Evolutionary conservation across 106 monocot genomes (phyloP), one percentile per base, ranked within the genome.

Genomic region (Dendrobium huoshanense): DNA sequence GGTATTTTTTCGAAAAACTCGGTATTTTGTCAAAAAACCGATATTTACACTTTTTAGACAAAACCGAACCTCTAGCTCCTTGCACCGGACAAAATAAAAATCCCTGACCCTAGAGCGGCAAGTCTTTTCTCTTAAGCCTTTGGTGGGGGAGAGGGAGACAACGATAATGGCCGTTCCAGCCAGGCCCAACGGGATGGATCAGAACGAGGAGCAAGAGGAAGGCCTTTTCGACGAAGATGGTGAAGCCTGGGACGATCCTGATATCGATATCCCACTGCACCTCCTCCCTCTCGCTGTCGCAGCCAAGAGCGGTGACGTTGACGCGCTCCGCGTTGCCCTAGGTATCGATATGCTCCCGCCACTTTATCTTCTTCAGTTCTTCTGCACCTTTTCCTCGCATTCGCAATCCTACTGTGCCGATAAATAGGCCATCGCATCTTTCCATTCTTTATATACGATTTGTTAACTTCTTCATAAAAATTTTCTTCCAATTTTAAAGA

Each of bases 291-390:
- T 88, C 13, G 79, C 88, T 48, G 47, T 77, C 20, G 88, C 88
- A 11, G 85, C 83, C 27, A 55, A 85, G 65, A 56, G 48, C 4
- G 88, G 88, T 16, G 78, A 88, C 78, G 82, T 83, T 41, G 85
- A 80, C 6, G 88, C 88, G 37, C 85, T 88, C 47, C 82, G 88
- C 9, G 33, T 51, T 42, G 88, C 85, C 33, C 77, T 88, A 7
- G 88, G 88, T 88, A 73, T 24, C 13, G 27, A 76, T 74, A 43
- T 5, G 4, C 7, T 11, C 20, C 15, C 37, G 33, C 17, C 29
- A 40, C 72, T 16, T 72, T 72, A 33, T 72, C 17, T 10, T 37
- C 11, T 51, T 51, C 51, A 13, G 51, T 72, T 72, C 72, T 27
- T 22, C 72, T 72, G 29, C 72, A 72, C 40, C 72, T 7, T 72